phyloP scores from a whole-genome alignment of 305 asterid genomes.

The Nicotiana rustica region DNA sequence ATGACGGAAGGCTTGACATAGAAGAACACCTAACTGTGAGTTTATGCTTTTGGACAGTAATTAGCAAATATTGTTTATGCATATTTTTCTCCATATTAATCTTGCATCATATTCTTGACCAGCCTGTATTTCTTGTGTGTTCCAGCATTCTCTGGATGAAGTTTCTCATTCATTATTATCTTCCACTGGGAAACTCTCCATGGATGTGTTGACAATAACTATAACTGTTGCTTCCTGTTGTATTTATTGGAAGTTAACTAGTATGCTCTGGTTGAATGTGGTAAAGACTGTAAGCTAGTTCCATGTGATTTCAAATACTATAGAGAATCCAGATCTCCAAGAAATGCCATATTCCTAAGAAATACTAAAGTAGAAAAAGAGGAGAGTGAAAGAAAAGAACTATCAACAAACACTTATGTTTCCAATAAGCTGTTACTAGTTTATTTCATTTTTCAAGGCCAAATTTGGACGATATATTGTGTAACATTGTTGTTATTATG shows the following conservation, averaged over 20 bases:
- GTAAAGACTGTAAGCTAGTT: constrained; percentile 16
- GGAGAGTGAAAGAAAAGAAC: constrained; percentile 15
- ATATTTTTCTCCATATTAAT: background rate
- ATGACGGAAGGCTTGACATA: constrained; percentile 73
- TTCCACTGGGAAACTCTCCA: background rate
- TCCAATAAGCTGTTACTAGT: constrained; percentile 9
- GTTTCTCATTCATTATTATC: constrained; percentile 30
- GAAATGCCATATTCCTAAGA: constrained; percentile 13
- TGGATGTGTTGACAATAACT: constrained; percentile 26
- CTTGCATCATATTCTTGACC: constrained; percentile 21
- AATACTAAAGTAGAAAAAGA: background rate
- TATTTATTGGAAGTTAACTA: constrained; percentile 14
- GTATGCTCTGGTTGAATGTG: constrained; percentile 14
- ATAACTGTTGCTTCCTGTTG: background rate
- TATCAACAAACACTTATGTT: background rate
- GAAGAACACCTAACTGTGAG: constrained; percentile 93
- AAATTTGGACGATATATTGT: background rate
- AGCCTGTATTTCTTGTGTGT: constrained; percentile 3
- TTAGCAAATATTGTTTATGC: constrained; percentile 8
- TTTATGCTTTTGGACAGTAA: constrained; percentile 40
- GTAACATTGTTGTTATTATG: constrained; percentile 22
- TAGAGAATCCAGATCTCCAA: constrained; percentile 22
- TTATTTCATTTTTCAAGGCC: constrained; percentile 24
- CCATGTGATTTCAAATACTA: constrained; percentile 11
- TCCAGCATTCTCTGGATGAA: constrained; percentile 29